Percentiles rank a stretch among this genome's conserved stretches.
Evolutionary conservation across 495 filamentous ascomycete species (phyloP).

Genomic region (Penicillium paxilli): DNA sequence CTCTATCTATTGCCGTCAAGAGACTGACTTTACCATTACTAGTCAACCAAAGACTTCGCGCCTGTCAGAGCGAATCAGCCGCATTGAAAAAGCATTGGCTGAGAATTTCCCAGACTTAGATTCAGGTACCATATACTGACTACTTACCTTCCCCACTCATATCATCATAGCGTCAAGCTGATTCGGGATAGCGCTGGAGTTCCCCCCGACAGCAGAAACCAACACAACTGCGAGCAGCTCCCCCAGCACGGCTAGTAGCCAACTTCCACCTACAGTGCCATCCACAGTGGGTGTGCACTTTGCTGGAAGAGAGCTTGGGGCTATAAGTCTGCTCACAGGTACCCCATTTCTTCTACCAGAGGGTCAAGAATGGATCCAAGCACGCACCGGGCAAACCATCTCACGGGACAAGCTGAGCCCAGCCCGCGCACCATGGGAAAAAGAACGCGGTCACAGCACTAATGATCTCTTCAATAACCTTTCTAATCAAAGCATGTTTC

Average conservation of each 20-base stretch:
- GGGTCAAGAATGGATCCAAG: constrained; percentile 46
- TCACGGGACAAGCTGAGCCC: constrained; percentile 37
- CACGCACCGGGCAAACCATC: constrained; percentile 44
- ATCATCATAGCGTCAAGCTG: background rate
- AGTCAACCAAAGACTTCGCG: constrained; percentile 29
- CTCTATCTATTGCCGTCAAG: background rate
- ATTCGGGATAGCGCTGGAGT: constrained; percentile 8
- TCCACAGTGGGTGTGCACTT: constrained; percentile 47
- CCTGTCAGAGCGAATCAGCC: constrained; percentile 39
- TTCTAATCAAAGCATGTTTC: constrained; percentile 20
- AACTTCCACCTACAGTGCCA: constrained; percentile 17
- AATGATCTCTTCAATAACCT: constrained; percentile 25
- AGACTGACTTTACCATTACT: background rate
- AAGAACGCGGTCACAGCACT: constrained; percentile 28
- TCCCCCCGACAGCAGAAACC: background rate
- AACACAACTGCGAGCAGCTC: constrained; percentile 19
- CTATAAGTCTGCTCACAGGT: constrained; percentile 45
- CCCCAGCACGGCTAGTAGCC: constrained; percentile 10
- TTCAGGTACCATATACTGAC: constrained; percentile 18
- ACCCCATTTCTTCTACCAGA: constrained; percentile 47
- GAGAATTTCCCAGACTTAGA: constrained; percentile 27
- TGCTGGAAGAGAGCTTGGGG: constrained; percentile 47
- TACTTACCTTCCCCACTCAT: too few relatives aligned
- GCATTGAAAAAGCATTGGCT: constrained; percentile 40
- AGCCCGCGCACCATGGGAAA: constrained; percentile 34